Base-by-base conservation (phyloP, 78 protist genomes). In the Dictyostelium firmibasis region DNA sequence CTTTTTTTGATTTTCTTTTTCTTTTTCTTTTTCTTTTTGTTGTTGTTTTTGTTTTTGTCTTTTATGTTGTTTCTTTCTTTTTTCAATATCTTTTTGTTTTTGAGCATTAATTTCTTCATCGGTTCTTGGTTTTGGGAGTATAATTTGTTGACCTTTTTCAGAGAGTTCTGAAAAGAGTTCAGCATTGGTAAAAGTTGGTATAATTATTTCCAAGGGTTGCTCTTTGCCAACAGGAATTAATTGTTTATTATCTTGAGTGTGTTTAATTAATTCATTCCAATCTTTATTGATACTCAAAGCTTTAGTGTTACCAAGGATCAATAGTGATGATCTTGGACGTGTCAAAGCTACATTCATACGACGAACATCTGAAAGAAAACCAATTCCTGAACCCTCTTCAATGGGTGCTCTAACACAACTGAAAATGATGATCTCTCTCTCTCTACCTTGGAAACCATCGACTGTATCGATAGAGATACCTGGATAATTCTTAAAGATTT, bases 361-460 rank as follows among this genome's bases (percentile, higher is more conserved):
- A 33, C 96, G 50, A 9, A 43, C 77, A 75, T 93, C 96, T 11
- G 88, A 78, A 50, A 93, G 78, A 44, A 93, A 93, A 93, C 96
- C 96, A 69, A 93, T 86, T 10, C 92, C 91, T 8, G 82, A 14
- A 43, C 91, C 91, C 10, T 93, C 43, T 36, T 78, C 91, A n/a
- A 9, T 88, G 10, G 74, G 85, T 25, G 97, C 96, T 31, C 99
- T 91, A 23, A 98, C 99, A 72, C 96, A 91, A 33, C 96, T 85
- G 62, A 98, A 72, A 43, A 98, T 33, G 33, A 97, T 97, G 35
- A 97, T 67, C 14, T 95, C 96, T 85, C 94, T 85, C 78, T 98
- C 99, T 29, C 96, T 77, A 64, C 99, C 99, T 82, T 98, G 98
- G 91, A 93, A 97, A 38, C 96, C 96, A 86, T 97, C 98, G 1